Base-by-base conservation (phyloP, 306 rosid genomes). In the Quillaja saponaria region DNA sequence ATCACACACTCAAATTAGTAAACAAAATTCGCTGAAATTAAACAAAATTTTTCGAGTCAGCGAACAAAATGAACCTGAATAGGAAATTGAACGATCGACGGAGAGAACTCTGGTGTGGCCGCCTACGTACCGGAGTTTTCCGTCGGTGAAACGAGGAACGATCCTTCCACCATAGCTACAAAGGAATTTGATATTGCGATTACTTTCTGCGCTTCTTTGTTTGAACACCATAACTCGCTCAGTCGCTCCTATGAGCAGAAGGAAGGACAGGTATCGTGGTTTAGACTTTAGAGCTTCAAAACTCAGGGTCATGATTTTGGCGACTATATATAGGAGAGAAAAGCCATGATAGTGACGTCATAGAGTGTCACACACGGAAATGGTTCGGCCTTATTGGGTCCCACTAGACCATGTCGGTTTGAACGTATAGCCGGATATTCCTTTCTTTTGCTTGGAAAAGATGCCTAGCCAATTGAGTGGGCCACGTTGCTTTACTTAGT, bases 81-180 rank as follows among this genome's bases (percentile, higher is more conserved):
- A 92, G 0, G 95, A 74, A 48, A 85, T 52, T 20, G 89, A 77
- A 1, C 79, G 82, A 63, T 66, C 73, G 54, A 83, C 78, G 55
- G 95, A 40, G 28, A 92, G 85, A 48, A 92, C 95, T 58, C 99
- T 78, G 3, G 92, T 89, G 53, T 77, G 83, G 66, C 99, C 99
- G 38, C 96, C 89, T 55, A 76, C 71, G 76, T 89, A 92, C 1
- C 99, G 99, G 63, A 89, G 89, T 34, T 38, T 15, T 65, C 90
- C 96, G 61, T 87, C 96, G 48, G 80, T 65, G 34, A 18, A 75
- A 15, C 96, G 92, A 2, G 89, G 99, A 14, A 74, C 85, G 42
- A 92, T 92, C 68, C 74, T 89, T 10, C 99, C 99, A 64, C 88
- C 88, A 67, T 92, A 92, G 80, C 99, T 92, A 50, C 80, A 86